phyloP scores from a whole-genome alignment of 2,329 filamentous ascomycete genomes.

The Fusarium pseudocircinatum region DNA sequence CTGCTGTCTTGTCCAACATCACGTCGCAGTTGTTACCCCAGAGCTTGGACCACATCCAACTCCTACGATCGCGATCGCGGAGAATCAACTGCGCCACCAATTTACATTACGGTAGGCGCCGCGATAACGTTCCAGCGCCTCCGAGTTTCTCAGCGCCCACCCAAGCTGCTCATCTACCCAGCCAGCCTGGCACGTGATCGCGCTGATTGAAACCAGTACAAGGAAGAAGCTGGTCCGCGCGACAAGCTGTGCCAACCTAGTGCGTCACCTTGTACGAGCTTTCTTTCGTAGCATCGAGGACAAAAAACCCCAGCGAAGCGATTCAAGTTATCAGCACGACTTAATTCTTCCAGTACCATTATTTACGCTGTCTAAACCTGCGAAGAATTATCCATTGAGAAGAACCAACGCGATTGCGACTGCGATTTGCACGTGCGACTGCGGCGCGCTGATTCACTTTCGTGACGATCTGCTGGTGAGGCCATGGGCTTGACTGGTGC shows the following conservation, averaged over 20 bases:
- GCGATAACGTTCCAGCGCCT: constrained; percentile 30
- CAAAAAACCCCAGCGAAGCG: background rate
- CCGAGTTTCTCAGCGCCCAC: background rate
- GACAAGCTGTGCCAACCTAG: constrained; percentile 32
- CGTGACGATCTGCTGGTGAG: constrained; percentile 35
- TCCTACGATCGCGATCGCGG: constrained; percentile 26
- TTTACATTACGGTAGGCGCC: constrained; percentile 4
- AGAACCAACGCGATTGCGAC: constrained; percentile 7
- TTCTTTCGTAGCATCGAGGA: constrained; percentile 19
- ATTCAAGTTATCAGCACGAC: background rate
- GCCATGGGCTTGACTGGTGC: constrained; percentile 50
- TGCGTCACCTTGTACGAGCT: constrained; percentile 43
- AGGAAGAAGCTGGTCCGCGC: constrained; percentile 30
- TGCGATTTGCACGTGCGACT: constrained; percentile 25
- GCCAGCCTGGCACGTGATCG: constrained; percentile 36
- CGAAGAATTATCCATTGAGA: constrained; percentile 14
- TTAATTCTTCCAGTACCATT: background rate
- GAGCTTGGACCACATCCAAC: constrained; percentile 25
- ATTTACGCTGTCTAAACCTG: background rate
- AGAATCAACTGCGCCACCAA: constrained; percentile 12
- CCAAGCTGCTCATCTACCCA: background rate
- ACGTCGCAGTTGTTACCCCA: constrained; percentile 6
- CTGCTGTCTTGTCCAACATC: background rate
- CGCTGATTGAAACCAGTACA: constrained; percentile 33
- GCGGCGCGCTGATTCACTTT: constrained; percentile 19